phyloP scores from a whole-genome alignment of 2,329 filamentous ascomycete species.

The Trichoderma koningii region DNA sequence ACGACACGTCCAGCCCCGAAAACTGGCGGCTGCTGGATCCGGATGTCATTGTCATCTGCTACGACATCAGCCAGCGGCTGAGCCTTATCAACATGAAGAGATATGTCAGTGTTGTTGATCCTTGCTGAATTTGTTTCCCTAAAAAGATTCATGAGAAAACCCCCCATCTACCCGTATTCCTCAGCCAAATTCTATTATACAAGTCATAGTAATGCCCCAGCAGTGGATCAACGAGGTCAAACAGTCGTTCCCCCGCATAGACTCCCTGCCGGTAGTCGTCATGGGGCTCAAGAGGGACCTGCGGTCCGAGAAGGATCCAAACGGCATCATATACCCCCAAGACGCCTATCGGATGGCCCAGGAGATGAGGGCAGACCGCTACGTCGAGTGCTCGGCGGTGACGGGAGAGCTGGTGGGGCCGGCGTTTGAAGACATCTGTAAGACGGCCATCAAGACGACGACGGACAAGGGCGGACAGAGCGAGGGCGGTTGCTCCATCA shows the following conservation, averaged over 20 bases:
- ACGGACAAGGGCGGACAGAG: conserved; percentile 54
- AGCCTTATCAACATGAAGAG: conserved; percentile 61
- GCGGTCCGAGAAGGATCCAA: conserved; percentile 58
- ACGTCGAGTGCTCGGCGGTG: conserved; percentile 64
- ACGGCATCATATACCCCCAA: conserved; percentile 62
- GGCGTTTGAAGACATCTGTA: conserved; percentile 63
- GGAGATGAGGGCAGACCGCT: conserved; percentile 61
- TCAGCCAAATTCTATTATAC: neutral
- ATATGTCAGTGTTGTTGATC: conserved; percentile 46
- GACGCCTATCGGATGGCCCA: conserved; percentile 61
- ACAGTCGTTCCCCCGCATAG: conserved; percentile 49
- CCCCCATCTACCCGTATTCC: neutral
- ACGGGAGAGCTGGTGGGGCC: conserved; percentile 60
- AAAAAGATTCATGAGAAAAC: neutral
- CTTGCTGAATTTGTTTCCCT: no score
- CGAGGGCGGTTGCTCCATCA: conserved; percentile 55
- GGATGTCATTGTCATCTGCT: conserved; percentile 61
- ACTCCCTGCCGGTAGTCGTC: conserved; percentile 56
- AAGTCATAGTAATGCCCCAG: neutral
- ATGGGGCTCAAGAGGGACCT: conserved; percentile 64
- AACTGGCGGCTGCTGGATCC: conserved; percentile 61
- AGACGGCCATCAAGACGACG: conserved; percentile 54
- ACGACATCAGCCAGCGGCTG: conserved; percentile 60
- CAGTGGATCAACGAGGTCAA: conserved; percentile 62
- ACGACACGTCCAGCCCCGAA: conserved; percentile 60